Base-by-base conservation (phyloP, 139 green algal species). In the Nannochloris sp. region DNA sequence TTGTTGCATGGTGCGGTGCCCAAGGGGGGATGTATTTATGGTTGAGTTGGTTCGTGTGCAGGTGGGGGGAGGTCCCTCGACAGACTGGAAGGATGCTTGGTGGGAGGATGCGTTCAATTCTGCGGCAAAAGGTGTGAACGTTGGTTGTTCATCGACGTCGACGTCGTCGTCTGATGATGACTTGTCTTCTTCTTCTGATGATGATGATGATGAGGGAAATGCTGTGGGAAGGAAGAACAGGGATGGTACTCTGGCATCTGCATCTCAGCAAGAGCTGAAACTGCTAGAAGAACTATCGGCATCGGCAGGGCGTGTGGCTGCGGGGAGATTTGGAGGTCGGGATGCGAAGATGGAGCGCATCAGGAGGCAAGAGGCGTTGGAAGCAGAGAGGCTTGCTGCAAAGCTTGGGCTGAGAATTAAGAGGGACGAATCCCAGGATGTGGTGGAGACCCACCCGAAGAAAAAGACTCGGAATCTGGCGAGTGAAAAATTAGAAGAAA, bases 321-420 rank as follows among this genome's bases (percentile, higher is more conserved):
- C 80, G 46, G 83, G 81, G 44, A 68, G 78, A 14, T 88, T 86
- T 74, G 71, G 79, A 3, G 86, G 86, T 3, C 69, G 87, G 0
- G 79, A 72, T 4, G 88, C 80, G 44, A 95, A 95, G 71, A 78
- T 94, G 74, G 85, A 78, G 1, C 84, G 88, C 48, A 88, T 95
- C 25, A 48, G 69, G 4, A 50, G 62, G 46, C 77, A 86, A 65
- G 83, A 88, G 66, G 71, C 72, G 10, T 48, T 36, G 11, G 19
- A 55, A 56, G 69, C 69, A 1, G 61, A 16, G 10, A 40, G 19
- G n/a, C 57, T 58, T 14, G 46, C 61, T 10, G 44, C 27, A 11
- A 72, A 72, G 48, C 56, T 76, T 16, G 68, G 60, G 12, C 19
- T 59, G 46, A 53, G n/a, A 0, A 21, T 12, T 6, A 21, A 3